Base-by-base conservation (phyloP, 2,329 filamentous ascomycete species). In the Penicillium vulpinum region DNA sequence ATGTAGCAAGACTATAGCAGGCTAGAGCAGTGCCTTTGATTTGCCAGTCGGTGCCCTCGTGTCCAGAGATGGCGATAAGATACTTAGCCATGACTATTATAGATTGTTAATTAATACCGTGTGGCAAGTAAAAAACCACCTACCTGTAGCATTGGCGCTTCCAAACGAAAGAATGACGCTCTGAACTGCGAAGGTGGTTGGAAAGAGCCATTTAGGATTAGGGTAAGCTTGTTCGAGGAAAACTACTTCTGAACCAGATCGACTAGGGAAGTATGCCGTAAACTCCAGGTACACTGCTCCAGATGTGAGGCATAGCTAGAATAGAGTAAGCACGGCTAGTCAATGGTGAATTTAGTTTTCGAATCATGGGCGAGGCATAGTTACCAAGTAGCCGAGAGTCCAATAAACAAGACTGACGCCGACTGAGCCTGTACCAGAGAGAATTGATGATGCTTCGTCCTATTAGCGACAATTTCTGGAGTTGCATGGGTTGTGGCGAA, bases 141-240 rank as follows among this genome's bases (percentile, higher is more conserved):
- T 11, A 57, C 55, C 79, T 29, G 88, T 83, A 1, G 85, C 80
- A 68, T 89, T 88, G 36, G 83, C 83, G 61, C 83, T 86, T 63
- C 83, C 84, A 61, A 88, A 89, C 0, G 86, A 87, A 3, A 89
- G 71, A 2, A 86, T 70, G 2, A 88, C 84, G 0, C 81, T 80
- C 65, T 86, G 84, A 1, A 88, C 80, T 0, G 86, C 86, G 66
- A 86, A 89, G 0, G 84, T 78, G 0, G 83, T 83, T 0, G 86
- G 84, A 48, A 89, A 83, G 58, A 89, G 80, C 67, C 84, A 86
- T 56, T 78, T 81, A 0, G 86, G 87, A 0, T 83, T 78, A 2
- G 86, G 86, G 58, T 82, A 89, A 0, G 85, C 83, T 64, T 89
- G 86, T 62, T 89, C 86, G 0, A 89, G 78, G 62, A 88, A 89